Evolutionary conservation across 306 rosid genomes (phyloP), one percentile per base, ranked within the genome.

Genomic region (Cucurbita moschata): DNA sequence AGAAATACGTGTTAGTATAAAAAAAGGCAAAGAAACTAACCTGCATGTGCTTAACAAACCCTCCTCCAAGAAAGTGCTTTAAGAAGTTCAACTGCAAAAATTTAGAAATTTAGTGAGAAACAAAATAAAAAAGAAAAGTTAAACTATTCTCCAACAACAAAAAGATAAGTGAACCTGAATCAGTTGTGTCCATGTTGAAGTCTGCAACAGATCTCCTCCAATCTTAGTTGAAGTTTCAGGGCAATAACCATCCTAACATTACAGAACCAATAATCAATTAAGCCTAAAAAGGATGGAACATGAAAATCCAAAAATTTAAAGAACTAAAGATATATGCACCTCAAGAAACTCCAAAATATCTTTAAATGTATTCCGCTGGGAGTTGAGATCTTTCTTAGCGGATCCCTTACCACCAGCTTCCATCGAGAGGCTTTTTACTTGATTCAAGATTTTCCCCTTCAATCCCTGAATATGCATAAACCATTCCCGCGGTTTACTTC

Each of bases 371-470:
- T 85, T 90, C 85, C 94, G 81, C 83, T 94, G 98, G 75, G 71
- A 87, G 83, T 83, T 94, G 46, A 90, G 96, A 89, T 94, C 92
- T 75, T 86, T 94, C 78, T 90, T 94, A 18, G 86, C 84, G 78
- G 98, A 85, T 47, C 97, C 96, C 84, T 85, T 91, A 44, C 98
- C 97, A 44, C 95, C 96, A 26, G 98, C 98, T 88, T 94, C 97
- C 9, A 84, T 76, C 16, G 96, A 82, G 49, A 94, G 98, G 74
- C 68, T 46, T 84, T 79, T 89, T 23, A 92, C 94, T 82, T 90
- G 97, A 78, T 84, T 90, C 58, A 89, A 78, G 71, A 94, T 86
- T 81, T 89, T 90, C 23, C 87, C 84, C 83, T 85, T 94, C 75
- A 94, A 62, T 74, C 98, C 98, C 77, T 87, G 97, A 55, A 90